phyloP scores from a whole-genome alignment of 1,139 yeast genomes.

The Komagataea norvegica region DNA sequence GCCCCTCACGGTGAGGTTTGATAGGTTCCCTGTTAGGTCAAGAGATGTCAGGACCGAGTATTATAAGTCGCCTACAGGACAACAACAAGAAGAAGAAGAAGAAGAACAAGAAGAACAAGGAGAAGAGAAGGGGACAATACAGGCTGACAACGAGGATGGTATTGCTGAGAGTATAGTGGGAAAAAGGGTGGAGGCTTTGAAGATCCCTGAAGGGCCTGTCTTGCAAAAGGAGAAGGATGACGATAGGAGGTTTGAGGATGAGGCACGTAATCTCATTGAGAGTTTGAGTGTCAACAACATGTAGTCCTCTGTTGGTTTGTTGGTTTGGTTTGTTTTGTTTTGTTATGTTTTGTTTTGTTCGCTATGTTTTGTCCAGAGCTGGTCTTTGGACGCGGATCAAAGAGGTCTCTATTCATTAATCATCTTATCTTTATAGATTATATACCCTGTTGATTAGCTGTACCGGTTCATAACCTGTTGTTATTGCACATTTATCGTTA shows the following conservation, averaged over 20 bases:
- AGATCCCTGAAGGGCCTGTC: no score
- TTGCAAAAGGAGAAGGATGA: no score
- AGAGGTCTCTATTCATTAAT: no score
- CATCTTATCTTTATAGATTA: not conserved
- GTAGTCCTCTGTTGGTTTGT: not conserved
- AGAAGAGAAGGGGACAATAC: conserved; percentile 4
- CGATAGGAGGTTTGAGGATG: conserved; percentile 22
- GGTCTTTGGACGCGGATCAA: no score
- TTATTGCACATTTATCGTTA: not conserved
- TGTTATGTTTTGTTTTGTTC: no score
- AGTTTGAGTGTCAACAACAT: conserved; percentile 11
- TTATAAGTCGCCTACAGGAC: not conserved
- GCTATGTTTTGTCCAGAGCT: no score
- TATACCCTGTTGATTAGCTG: not conserved
- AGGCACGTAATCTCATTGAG: conserved; percentile 25
- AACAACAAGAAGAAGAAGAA: not conserved
- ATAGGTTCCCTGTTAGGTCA: conserved; percentile 32
- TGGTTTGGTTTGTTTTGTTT: not conserved
- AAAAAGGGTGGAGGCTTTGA: not conserved
- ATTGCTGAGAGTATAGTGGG: not conserved
- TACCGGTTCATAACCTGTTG: not conserved
- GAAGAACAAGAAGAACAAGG: not conserved
- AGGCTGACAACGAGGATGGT: no score
- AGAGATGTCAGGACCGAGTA: not conserved
- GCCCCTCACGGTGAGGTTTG: conserved; percentile 62